Percentiles rank a stretch among this genome's conserved stretches.
Conservation (phyloP, 257 asterid genomes). For the Catharanthus roseus region DNA sequence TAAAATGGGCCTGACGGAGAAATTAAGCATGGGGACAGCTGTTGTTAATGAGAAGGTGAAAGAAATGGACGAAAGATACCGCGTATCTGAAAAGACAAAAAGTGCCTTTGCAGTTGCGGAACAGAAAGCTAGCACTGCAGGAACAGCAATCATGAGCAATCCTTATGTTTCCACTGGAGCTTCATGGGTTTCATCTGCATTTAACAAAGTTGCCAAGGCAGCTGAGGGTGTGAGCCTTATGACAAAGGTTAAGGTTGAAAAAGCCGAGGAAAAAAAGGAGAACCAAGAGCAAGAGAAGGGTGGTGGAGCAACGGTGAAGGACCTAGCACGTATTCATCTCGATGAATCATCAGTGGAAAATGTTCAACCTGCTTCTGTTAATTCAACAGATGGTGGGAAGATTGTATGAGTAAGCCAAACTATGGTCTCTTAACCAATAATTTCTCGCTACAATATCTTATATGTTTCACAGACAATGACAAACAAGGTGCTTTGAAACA, state of each 20-base stretch:
- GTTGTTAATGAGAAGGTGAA: conserved; percentile 41
- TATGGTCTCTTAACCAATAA: neutral
- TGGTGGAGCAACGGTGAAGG: conserved; percentile 21
- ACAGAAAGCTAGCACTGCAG: conserved; percentile 38
- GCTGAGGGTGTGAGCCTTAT: conserved; percentile 43
- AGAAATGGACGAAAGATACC: conserved; percentile 39
- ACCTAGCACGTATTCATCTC: conserved; percentile 20
- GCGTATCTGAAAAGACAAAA: conserved; percentile 41
- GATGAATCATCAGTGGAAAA: conserved; percentile 23
- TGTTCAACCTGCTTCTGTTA: conserved; percentile 3
- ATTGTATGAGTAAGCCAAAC: neutral
- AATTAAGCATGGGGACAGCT: conserved; percentile 39
- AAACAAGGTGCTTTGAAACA: neutral
- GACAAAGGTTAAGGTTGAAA: conserved; percentile 47
- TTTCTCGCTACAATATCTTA: neutral
- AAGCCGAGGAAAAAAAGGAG: conserved; percentile 35
- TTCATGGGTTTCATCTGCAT: conserved; percentile 45
- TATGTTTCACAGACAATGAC: too few species aligned
- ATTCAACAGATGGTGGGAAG: neutral
- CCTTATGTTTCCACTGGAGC: conserved; percentile 39
- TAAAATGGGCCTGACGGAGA: conserved; percentile 44
- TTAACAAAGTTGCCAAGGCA: conserved; percentile 36
- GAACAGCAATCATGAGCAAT: conserved; percentile 44
- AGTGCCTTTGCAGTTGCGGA: conserved; percentile 42
- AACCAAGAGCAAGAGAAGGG: conserved; percentile 20